phyloP scores from a whole-genome alignment of 106 monocot genomes.

The Platanthera guangdongensis region DNA sequence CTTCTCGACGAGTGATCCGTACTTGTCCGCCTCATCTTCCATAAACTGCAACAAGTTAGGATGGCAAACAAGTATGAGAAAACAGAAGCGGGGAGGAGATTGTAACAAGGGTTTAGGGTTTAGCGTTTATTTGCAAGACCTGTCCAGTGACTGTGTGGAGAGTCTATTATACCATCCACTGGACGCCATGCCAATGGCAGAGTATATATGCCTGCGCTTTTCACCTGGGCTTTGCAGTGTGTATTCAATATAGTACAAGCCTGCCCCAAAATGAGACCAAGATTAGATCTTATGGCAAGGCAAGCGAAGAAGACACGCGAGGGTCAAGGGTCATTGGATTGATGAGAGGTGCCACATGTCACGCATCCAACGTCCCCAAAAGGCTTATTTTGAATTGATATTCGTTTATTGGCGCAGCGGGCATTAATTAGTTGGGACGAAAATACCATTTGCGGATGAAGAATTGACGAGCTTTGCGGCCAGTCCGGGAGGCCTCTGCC shows the following conservation, averaged over 20 bases:
- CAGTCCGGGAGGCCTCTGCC: conserved; percentile 76
- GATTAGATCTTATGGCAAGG: background rate
- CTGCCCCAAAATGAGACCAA: conserved; percentile 16
- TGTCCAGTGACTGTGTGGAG: conserved; percentile 92
- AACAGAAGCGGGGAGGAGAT: background rate
- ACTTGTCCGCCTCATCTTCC: conserved; percentile 71
- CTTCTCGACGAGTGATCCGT: conserved; percentile 57
- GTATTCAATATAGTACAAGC: conserved; percentile 86
- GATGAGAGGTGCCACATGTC: too few species aligned
- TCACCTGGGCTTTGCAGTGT: conserved; percentile 93
- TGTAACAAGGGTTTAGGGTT: background rate
- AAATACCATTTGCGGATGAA: conserved; percentile 48
- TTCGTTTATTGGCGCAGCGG: too few species aligned
- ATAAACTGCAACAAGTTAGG: conserved; percentile 41
- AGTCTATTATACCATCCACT: conserved; percentile 95
- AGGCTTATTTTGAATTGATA: too few species aligned
- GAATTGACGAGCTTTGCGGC: conserved; percentile 78
- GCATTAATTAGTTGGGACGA: background rate
- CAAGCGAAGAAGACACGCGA: too few species aligned
- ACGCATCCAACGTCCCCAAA: too few species aligned
- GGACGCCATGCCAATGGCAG: conserved; percentile 69
- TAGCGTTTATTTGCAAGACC: conserved; percentile 15
- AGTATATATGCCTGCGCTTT: conserved; percentile 56
- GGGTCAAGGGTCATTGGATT: too few species aligned
- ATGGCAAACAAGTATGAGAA: background rate